Conservation (phyloP, 805 yeast species). For the Kurtzmaniella cleridarum region DNA sequence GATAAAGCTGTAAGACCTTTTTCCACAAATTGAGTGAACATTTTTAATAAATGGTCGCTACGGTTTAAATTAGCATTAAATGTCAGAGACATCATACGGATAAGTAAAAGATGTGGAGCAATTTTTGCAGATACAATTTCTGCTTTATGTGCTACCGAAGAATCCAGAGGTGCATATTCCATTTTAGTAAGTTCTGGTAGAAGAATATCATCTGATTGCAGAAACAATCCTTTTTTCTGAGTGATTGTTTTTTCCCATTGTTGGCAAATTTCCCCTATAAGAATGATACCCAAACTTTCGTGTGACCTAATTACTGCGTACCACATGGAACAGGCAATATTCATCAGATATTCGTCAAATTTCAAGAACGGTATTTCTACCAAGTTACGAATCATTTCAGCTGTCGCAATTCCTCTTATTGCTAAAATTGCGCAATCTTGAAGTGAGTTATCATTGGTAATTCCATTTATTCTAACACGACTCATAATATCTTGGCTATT, state of each 20-base stretch:
- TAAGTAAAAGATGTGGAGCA: conserved; percentile 66
- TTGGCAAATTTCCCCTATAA: conserved; percentile 63
- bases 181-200: conserved; percentile 64
- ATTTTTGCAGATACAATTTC: conserved; percentile 47
- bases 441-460: conserved; percentile 14
- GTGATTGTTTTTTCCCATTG: conserved; percentile 66
- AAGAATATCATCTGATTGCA: conserved; percentile 46
- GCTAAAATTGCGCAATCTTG: conserved; percentile 39
- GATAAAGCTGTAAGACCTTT: conserved; percentile 44
- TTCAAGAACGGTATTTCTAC: conserved; percentile 67
- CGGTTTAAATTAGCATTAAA: conserved; percentile 75
- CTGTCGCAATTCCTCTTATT: conserved; percentile 32
- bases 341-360: conserved; percentile 56
- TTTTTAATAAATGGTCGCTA: conserved; percentile 61
- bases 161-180: conserved; percentile 88
- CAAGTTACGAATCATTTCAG: conserved; percentile 44
- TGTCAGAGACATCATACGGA: conserved; percentile 64
- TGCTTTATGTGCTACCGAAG: conserved; percentile 46
- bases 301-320: conserved; percentile 66
- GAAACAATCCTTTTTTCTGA: conserved; percentile 58
- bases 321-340: conserved; percentile 74
- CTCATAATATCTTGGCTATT: conserved; percentile 22
- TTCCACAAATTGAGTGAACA: conserved; percentile 58
- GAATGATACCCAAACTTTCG: conserved; percentile 49
- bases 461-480: conserved; percentile 11